Base-by-base conservation (phyloP, 78 protist species). In the Parvularia atlantis region DNA sequence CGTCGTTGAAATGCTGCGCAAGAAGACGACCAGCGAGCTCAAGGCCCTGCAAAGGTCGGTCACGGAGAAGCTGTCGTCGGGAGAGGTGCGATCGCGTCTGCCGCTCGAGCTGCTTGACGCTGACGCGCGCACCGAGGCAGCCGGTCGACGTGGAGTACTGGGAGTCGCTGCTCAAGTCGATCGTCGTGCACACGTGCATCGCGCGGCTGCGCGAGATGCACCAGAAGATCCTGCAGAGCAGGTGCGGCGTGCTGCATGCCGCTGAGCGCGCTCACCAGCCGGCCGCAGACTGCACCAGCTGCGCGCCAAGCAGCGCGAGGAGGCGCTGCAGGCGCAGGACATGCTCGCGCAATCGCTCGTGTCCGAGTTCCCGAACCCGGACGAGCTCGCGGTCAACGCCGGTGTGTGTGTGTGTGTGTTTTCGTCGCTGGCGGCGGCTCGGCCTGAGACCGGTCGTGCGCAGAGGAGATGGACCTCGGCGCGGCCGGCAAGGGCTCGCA, bases 71-170 rank as follows among this genome's bases (percentile, higher is more conserved):
- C 33, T 73, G 16, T 0, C 30, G 1, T 9, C 40, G 10, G 31
- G 33, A n/a, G n/a, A n/a, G n/a, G n/a, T n/a, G n/a, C n/a, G n/a
- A n/a, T n/a, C n/a, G n/a, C n/a, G n/a, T n/a, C n/a, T n/a, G n/a
- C n/a, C n/a, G n/a, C n/a, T n/a, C n/a, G n/a, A n/a, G n/a, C n/a
- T n/a, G n/a, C n/a, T n/a, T n/a, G n/a, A n/a, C n/a, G n/a, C n/a
- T 66, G 44, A 19, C 52, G 77, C 16, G 80, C 71, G n/a, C n/a
- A n/a, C n/a, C n/a, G n/a, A n/a, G n/a, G 1, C 28, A 48, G n/a
- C 59, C 83, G 35, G 80, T 84, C 41, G 88, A 89, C 60, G 83
- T 80, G 17, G 89, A 71, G 67, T 92, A 79, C 59, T 92, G 94
- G 97, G 90, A 85, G 43, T 46, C 84, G 11, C 54, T 92, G 36